Base-by-base conservation (phyloP, 768 basidiomycete species). In the Kwoniella newhampshirensis region DNA sequence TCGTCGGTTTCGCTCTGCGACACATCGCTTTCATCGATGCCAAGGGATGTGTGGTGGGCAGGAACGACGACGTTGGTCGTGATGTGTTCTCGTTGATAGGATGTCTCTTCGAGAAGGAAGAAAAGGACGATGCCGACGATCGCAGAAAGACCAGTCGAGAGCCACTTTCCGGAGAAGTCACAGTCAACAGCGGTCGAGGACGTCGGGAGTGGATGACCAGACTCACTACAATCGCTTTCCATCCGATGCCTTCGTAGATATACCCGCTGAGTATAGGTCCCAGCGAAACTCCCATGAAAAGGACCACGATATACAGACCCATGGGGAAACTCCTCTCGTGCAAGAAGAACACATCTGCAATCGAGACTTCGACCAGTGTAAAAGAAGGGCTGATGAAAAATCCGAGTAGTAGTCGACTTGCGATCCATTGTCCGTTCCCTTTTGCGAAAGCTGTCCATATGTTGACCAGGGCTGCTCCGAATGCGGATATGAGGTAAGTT, bases 51-150 rank as follows among this genome's bases (percentile, higher is more conserved):
- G n/a, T n/a, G n/a, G n/a, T n/a, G n/a, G n/a, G n/a, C n/a, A n/a
- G n/a, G n/a, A n/a, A n/a, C n/a, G n/a, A n/a, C n/a, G n/a, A n/a
- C n/a, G n/a, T n/a, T n/a, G n/a, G n/a, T n/a, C n/a, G n/a, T n/a
- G n/a, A 6, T 25, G 23, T 42, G 30, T 25, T 40, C 54, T 18
- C 60, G 50, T 15, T 35, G 35, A 35, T 43, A 62, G 43, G 39
- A 54, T 13, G 60, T 58, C 28, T 62, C 60, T 25, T 62, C 55
- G 23, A 62, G 43, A 49, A 53, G 48, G 46, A 62, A 62, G 60
- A 62, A 62, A 20, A 50, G 30, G 45, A 57, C 57, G 15, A 62
- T 25, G 13, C 42, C 55, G 44, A 46, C 49, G 17, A 54, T 30
- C 1, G 20, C 48, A 32, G 36, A 36, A 25, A 57, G 40, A 17